Percentiles rank a stretch among this genome's conserved stretches.
Evolutionary conservation across 257 asterid species (phyloP).

Genomic region (Nicotiana benthamiana): DNA sequence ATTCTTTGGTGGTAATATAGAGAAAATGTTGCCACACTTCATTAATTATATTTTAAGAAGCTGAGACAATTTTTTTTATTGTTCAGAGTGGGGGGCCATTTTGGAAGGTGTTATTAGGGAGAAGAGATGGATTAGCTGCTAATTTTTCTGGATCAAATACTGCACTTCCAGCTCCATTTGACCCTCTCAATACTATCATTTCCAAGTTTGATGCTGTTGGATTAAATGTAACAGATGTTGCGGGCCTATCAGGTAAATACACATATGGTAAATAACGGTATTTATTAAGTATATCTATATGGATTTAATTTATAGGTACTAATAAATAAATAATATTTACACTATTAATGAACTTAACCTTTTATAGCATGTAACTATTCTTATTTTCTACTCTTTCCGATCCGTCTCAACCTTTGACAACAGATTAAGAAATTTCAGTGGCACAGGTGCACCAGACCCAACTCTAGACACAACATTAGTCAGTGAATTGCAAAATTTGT

Average conservation of each 20-base stretch:
- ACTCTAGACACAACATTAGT: slow-evolving; percentile 40
- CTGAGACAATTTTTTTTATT: neutral
- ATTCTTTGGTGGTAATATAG: no score
- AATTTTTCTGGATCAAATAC: slow-evolving; percentile 57
- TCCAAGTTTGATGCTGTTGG: slow-evolving; percentile 47
- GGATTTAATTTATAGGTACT: neutral
- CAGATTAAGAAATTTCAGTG: slow-evolving; percentile 57
- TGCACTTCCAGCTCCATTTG: slow-evolving; percentile 66
- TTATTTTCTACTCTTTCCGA: no score
- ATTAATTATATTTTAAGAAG: neutral
- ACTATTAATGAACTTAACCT: neutral
- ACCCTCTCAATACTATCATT: slow-evolving; percentile 31
- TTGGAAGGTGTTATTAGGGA: slow-evolving; percentile 66
- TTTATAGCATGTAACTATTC: no score
- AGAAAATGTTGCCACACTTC: no score
- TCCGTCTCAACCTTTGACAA: slow-evolving; percentile 37
- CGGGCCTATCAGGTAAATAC: slow-evolving; percentile 54
- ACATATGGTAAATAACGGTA: no score
- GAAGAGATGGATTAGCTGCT: slow-evolving; percentile 70
- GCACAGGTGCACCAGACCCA: slow-evolving; percentile 61
- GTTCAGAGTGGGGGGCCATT: slow-evolving; percentile 73
- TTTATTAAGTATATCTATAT: no score
- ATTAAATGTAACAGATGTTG: slow-evolving; percentile 55
- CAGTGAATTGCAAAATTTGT: slow-evolving; percentile 38
- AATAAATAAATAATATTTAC: neutral